A percentile compares a stretch with the other conserved stretches of the same genome.
Evolutionary conservation across 176 grass and related monocot species (phyloP).

Genomic region (bread wheat (Triticum aestivum)): DNA sequence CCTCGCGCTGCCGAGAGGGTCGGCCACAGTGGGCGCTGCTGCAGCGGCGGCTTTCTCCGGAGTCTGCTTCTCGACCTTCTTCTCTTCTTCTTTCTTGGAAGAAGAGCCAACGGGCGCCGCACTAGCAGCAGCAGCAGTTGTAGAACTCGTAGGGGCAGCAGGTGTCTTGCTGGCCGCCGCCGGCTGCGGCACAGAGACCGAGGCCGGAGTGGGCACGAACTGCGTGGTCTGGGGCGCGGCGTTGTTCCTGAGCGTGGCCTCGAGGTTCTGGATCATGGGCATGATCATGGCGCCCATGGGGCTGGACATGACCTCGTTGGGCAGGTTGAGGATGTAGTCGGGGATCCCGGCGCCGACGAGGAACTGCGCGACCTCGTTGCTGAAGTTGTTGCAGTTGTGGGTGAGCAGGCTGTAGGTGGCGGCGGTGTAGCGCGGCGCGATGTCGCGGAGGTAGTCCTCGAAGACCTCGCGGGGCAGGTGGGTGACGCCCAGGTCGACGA

Average conservation of each 20-base stretch:
- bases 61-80: background rate
- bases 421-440: conserved; percentile 62
- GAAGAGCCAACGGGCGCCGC: background rate
- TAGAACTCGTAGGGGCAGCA: background rate
- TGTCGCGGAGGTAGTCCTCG: conserved; percentile 77
- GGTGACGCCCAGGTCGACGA: conserved; percentile 62
- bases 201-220: conserved; percentile 15
- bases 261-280: conserved; percentile 80
- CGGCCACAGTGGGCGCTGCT: background rate
- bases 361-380: conserved; percentile 82
- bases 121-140: background rate
- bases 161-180: background rate
- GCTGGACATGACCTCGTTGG: conserved; percentile 82
- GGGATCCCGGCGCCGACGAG: conserved; percentile 62
- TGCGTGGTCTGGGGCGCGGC: conserved; percentile 35
- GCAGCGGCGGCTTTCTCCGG: background rate
- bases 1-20: conserved; percentile 48
- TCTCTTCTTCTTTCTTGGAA: conserved; percentile 5
- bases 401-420: conserved; percentile 73
- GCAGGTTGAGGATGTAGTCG: conserved; percentile 77
- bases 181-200: background rate
- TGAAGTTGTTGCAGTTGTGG: conserved; percentile 98
- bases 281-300: conserved; percentile 71
- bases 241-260: conserved; percentile 48
- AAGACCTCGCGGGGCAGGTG: conserved; percentile 77